Evolutionary conservation across 257 asterid species (phyloP).

Genomic region (Striga asiatica): DNA sequence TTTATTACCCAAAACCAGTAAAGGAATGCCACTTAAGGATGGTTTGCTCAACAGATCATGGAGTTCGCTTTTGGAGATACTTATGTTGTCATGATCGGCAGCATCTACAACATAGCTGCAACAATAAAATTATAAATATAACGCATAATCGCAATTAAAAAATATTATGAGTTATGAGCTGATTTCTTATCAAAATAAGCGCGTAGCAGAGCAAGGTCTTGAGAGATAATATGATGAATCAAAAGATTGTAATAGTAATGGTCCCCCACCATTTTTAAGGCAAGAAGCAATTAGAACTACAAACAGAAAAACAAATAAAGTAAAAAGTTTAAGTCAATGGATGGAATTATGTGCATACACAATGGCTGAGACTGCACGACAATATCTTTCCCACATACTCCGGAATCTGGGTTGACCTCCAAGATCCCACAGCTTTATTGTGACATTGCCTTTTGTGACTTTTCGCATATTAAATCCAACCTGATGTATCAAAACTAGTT

Average conservation of each 20-base stretch:
- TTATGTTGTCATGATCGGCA: conserved; percentile 83
- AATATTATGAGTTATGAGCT: no score
- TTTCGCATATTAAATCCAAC: conserved; percentile 97
- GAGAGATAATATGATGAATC: no score
- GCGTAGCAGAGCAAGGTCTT: no score
- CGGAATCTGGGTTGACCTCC: conserved; percentile 99
- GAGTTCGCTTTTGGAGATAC: conserved; percentile 69
- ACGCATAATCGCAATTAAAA: no score
- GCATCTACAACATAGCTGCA: conserved; percentile 95
- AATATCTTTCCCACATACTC: conserved; percentile 97
- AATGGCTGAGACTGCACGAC: conserved; percentile 97
- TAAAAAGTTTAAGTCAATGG: neutral
- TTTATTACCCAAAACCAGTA: conserved; percentile 90
- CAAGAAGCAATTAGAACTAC: no score
- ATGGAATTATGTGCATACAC: conserved; percentile 45
- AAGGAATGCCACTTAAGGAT: conserved; percentile 80
- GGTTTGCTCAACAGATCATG: conserved; percentile 88
- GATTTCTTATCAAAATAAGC: no score
- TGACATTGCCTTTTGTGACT: conserved; percentile 94
- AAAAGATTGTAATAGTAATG: no score
- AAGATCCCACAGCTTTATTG: conserved; percentile 98
- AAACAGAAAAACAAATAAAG: no score
- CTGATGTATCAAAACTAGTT: conserved; percentile 28
- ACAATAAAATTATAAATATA: conserved; percentile 12
- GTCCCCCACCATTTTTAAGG: no score